Evolutionary conservation across 441 rosid genomes (phyloP), one percentile per base, ranked within the genome.

Genomic region (Pelargonium cotyledonis): DNA sequence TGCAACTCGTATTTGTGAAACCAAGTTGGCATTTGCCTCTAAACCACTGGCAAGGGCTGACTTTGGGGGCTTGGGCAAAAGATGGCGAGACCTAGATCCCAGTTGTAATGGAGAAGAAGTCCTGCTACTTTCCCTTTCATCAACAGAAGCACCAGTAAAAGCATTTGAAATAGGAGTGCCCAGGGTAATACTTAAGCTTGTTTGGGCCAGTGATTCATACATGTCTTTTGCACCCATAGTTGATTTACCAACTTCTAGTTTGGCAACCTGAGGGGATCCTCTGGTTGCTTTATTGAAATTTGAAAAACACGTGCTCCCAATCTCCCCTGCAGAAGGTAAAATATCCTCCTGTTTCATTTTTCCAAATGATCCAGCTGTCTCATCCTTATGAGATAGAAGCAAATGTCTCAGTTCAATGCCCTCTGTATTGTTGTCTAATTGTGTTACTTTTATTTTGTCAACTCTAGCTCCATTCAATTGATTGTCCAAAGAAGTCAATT

Each of bases 1-100:
- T 74, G 91, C 91, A 65, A 86, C 83, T 73, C 87, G 89, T 71
- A 86, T 79, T 75, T 86, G 91, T 53, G 91, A 77, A 35, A 80
- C 86, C 63, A 80, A 65, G 66, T 85, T 76, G 46, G 85, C 78
- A 73, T 81, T 85, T 79, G 81, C 70, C 73, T 85, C 91, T 67
- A 81, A 75, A 75, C 81, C 78, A 72, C 84, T 35, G 60, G 75
- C 70, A 75, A 82, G 84, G 74, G 81, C 81, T 15, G 88, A 77
- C 75, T 78, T 85, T 55, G 87, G 87, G 69, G 91, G 87, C 77
- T 82, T 86, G 65, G 85, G 94, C 69, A 86, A 82, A 63, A 85
- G 82, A 73, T 86, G 87, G 47, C 88, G 86, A 63, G 91, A 81
- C 80, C 74, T 81, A 44, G 84, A 70, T 23, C 88, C 90, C 51